phyloP scores from a whole-genome alignment of 306 rosid genomes.

The Dalbergia cultrata region DNA sequence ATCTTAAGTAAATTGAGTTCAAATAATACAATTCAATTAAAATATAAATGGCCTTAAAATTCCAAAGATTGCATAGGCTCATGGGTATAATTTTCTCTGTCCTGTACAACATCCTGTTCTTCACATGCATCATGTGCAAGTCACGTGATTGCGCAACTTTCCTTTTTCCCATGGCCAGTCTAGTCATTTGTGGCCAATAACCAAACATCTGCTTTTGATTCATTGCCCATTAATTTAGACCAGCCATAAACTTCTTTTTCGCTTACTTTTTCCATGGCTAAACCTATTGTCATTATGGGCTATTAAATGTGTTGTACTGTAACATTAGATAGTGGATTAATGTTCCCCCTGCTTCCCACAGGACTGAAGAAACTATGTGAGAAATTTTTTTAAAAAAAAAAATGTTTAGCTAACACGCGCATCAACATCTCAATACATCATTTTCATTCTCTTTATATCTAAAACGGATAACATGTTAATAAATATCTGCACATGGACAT shows the following conservation, averaged over 20 bases:
- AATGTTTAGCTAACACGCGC: constrained; percentile 41
- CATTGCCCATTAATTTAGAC: constrained; percentile 22
- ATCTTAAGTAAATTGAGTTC: no score
- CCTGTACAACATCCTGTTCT: neutral
- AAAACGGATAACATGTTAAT: constrained; percentile 18
- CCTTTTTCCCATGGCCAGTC: neutral
- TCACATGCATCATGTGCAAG: constrained; percentile 40
- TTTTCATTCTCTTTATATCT: neutral
- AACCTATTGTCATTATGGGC: constrained; percentile 23
- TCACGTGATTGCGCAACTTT: constrained; percentile 42
- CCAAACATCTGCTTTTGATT: constrained; percentile 28
- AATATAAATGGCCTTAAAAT: neutral
- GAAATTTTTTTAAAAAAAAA: constrained; percentile 38
- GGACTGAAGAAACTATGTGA: neutral
- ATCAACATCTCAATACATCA: constrained; percentile 28
- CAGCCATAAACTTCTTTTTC: constrained; percentile 25
- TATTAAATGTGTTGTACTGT: constrained; percentile 14
- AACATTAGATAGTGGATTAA: constrained; percentile 34
- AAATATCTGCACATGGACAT: constrained; percentile 9
- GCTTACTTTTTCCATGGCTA: constrained; percentile 22
- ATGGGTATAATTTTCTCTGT: neutral
- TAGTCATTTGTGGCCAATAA: neutral
- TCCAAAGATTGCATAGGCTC: neutral
- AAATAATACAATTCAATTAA: no score
- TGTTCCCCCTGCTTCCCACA: constrained; percentile 47